Evolutionary conservation across 1,139 yeast species (phyloP), one percentile per base, ranked within the genome.

Genomic region (Oligophagozyma castellii): DNA sequence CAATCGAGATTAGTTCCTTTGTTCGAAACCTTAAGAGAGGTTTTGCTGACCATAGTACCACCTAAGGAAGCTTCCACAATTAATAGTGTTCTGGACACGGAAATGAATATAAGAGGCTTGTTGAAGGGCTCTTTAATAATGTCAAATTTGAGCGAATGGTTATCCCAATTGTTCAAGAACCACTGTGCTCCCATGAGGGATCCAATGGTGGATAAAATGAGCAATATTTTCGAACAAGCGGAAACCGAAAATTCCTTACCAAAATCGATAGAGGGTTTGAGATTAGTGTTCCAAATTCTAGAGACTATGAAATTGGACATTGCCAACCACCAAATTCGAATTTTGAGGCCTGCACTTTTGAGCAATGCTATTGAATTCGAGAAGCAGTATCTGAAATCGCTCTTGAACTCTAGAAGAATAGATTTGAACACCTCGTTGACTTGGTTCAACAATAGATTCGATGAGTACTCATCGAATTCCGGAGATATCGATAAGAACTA

Each of bases 261-360:
- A 11, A 63, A 65, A 34, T 59, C 84, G 29, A 80, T 81, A 24
- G 81, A 74, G 29, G 95, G 93, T 2, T 59, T 86, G 32, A 66
- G 89, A 35, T 67, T 75, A 58, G 67, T 81, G 12, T 83, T 86
- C 52, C 79, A 80, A 39, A 79, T 86, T 35, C 61, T 86, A 41
- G 95, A 84, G 53, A 92, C 93, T n/a, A 84, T 86, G 94, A 86
- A 86, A 53, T 63, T 86, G 41, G 95, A 86, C 48, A 93, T 84
- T 32, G 95, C 95, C 12, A 86, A 86, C 55, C 95, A 86, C 53
- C 95, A 84, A 55, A 81, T 86, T 33, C 66, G 94, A 43, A 72
- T 83, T 16, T 61, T 84, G 34, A 67, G 95, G 44, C 93, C 94
- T 2, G 77, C 80, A 10, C 62, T 86, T 29, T 72, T 84, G 36